A percentile compares a stretch with the other conserved stretches of the same genome.
phyloP scores from a whole-genome alignment of 345 rosid genomes.

The Isatis tinctoria region DNA sequence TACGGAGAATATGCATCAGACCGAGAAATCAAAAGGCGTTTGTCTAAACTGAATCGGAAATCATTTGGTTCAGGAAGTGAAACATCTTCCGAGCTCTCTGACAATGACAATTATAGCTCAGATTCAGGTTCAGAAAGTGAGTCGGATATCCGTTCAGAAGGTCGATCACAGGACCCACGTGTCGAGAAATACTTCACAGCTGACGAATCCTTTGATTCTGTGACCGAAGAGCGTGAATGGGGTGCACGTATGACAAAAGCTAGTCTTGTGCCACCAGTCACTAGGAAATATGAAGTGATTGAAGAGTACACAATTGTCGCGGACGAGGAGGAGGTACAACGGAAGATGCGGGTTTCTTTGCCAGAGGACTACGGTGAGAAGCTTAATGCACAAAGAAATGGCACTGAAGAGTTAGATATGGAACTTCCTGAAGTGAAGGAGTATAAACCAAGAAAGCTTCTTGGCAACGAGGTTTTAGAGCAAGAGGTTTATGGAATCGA shows the following conservation, averaged over 20 bases:
- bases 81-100: conserved; percentile 84
- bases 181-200: conserved; percentile 51
- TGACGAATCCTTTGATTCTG: conserved; percentile 58
- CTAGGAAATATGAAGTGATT: conserved; percentile 93
- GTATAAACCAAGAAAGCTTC: conserved; percentile 86
- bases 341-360: conserved; percentile 87
- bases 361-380: conserved; percentile 97
- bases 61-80: conserved; percentile 88
- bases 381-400: conserved; percentile 82
- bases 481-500: conserved; percentile 99
- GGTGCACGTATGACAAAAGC: conserved; percentile 99
- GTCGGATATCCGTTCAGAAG: conserved; percentile 58
- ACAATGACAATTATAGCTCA: conserved; percentile 60
- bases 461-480: conserved; percentile 87
- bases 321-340: conserved; percentile 84
- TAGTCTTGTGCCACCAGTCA: conserved; percentile 97
- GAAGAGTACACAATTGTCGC: conserved; percentile 76
- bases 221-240: conserved; percentile 96
- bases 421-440: conserved; percentile 99
- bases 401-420: conserved; percentile 93
- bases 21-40: conserved; percentile 80
- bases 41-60: conserved; percentile 76
- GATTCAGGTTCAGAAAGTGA: conserved; percentile 92
- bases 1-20: conserved; percentile 84
- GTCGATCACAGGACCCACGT: conserved; percentile 54